Evolutionary conservation across 257 asterid genomes (phyloP).

Genomic region (Nemophila menziesii): DNA sequence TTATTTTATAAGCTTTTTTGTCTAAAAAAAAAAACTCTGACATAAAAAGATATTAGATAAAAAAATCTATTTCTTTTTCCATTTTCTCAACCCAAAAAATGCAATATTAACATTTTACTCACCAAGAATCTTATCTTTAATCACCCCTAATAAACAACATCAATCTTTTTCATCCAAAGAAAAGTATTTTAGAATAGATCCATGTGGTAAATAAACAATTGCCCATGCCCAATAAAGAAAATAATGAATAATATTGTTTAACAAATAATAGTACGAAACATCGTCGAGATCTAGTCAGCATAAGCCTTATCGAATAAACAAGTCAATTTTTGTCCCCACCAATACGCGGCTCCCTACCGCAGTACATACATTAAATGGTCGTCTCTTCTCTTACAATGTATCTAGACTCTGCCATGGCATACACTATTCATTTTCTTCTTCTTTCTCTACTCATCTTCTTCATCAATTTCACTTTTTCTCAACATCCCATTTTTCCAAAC

Average conservation of each 20-base stretch:
- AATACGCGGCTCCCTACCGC: slow-evolving; percentile 5
- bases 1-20: too few relatives aligned
- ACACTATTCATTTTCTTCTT: slow-evolving; percentile 11
- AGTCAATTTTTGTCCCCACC: not conserved
- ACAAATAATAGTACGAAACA: not conserved
- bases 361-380: not conserved
- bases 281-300: slow-evolving; percentile 25
- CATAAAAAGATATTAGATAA: too few relatives aligned
- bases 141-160: too few relatives aligned
- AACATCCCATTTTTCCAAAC: slow-evolving; percentile 47
- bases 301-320: slow-evolving; percentile 21
- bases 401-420: slow-evolving; percentile 9
- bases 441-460: slow-evolving; percentile 16
- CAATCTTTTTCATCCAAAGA: too few relatives aligned
- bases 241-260: slow-evolving; percentile 7
- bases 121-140: too few relatives aligned
- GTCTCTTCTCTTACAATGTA: not conserved
- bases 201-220: too few relatives aligned
- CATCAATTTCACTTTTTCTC: slow-evolving; percentile 18
- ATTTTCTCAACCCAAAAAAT: too few relatives aligned
- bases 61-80: too few relatives aligned
- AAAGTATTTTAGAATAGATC: too few relatives aligned
- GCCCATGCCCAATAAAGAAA: slow-evolving; percentile 8
- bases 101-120: too few relatives aligned
- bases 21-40: too few relatives aligned